A percentile compares a stretch with the other conserved stretches of the same genome.
phyloP scores from a whole-genome alignment of 352 stramenopile genomes.

The Globisporangium takayamanum region DNA sequence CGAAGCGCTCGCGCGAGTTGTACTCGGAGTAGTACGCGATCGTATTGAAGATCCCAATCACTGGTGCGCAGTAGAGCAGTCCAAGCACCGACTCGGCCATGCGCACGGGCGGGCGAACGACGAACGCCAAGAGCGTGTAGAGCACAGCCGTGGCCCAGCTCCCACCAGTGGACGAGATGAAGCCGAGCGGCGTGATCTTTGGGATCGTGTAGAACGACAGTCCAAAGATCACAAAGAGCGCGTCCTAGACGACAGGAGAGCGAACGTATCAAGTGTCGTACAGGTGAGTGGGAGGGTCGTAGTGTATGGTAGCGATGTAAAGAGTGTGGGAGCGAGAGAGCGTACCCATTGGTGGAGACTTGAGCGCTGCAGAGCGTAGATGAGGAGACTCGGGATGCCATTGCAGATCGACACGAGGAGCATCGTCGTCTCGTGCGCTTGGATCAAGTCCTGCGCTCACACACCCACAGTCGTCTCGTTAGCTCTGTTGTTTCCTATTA shows the following conservation, averaged over 20 bases:
- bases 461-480: no score
- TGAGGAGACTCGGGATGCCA: slow-evolving; percentile 56
- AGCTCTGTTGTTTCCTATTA: neutral
- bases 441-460: slow-evolving; percentile 42
- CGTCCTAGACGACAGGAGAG: slow-evolving; percentile 34
- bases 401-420: slow-evolving; percentile 67
- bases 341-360: slow-evolving; percentile 77
- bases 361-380: slow-evolving; percentile 64
- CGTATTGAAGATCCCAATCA: slow-evolving; percentile 80
- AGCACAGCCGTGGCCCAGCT: slow-evolving; percentile 59
- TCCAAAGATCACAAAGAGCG: slow-evolving; percentile 77
- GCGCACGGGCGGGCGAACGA: slow-evolving; percentile 36
- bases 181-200: slow-evolving; percentile 77
- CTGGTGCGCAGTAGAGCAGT: slow-evolving; percentile 60
- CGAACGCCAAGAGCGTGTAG: slow-evolving; percentile 49
- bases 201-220: slow-evolving; percentile 83
- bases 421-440: slow-evolving; percentile 63
- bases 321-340: neutral
- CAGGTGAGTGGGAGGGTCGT: neutral
- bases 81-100: slow-evolving; percentile 49
- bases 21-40: slow-evolving; percentile 86
- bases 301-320: no score
- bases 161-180: slow-evolving; percentile 63
- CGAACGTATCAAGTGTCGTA: no score
- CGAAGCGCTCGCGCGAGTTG: slow-evolving; percentile 74